A percentile compares a stretch with the other conserved stretches of the same genome.
These are phyloP conservation scores for Aspergillus niger DNA, from an alignment of 2,329 filamentous ascomycete genomes.

Conservation along the genomic window DNA sequence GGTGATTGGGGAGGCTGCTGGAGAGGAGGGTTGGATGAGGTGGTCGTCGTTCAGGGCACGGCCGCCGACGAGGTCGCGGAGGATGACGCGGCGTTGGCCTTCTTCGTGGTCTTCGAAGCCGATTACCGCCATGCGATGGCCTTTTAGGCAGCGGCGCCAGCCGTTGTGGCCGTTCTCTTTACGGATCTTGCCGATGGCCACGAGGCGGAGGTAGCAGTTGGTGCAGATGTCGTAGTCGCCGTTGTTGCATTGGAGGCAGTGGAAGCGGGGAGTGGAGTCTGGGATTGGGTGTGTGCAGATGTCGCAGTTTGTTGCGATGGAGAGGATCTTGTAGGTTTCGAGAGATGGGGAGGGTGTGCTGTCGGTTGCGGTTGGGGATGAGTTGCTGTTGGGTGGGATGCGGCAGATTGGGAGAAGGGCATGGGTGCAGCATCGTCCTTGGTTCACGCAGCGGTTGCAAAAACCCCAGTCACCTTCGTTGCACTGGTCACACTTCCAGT, in stretches of 20 bases:
- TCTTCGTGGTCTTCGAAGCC: conserved; percentile 70
- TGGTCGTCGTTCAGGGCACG: conserved; percentile 65
- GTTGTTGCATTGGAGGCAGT: conserved; percentile 74
- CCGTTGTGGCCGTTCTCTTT: conserved; percentile 74
- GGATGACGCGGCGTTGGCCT: conserved; percentile 67
- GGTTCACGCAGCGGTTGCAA: conserved; percentile 83
- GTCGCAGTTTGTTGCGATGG: conserved; percentile 76
- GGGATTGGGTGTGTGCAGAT: conserved; percentile 73
- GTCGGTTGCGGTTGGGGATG: conserved; percentile 21
- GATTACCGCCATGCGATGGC: conserved; percentile 82
- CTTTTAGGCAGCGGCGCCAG: conserved; percentile 78
- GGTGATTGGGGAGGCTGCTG: conserved; percentile 15
- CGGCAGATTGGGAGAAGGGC: conserved; percentile 75
- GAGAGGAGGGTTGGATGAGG: conserved; percentile 31
- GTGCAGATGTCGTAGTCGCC: conserved; percentile 89
- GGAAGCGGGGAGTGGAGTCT: conserved; percentile 69
- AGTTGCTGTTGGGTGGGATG: conserved; percentile 38
- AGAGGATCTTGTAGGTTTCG: conserved; percentile 65
- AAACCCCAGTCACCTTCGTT: conserved; percentile 96
- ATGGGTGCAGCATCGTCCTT: conserved; percentile 79
- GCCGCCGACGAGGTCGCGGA: conserved; percentile 77
- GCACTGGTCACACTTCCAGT: conserved; percentile 84
- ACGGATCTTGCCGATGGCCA: conserved; percentile 65
- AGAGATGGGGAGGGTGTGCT: conserved; percentile 30
- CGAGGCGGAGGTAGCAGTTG: conserved; percentile 71